Evolutionary conservation across 345 rosid genomes (phyloP).

Genomic region (Eutrema heterophyllum): DNA sequence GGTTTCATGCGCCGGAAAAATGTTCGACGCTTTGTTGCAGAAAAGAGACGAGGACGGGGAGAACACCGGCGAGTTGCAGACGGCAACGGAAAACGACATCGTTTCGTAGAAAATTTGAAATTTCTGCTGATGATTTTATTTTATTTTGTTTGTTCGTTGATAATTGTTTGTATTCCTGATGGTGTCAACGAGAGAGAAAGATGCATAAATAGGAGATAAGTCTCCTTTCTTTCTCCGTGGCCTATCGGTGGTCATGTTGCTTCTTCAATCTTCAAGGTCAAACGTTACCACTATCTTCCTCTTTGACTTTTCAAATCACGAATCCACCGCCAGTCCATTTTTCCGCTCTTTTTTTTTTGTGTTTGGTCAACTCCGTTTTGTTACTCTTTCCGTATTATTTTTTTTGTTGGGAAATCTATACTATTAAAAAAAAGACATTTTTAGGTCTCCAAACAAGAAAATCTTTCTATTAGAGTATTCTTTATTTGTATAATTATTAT

Average conservation of each 20-base stretch:
- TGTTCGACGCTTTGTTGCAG: conserved; percentile 37
- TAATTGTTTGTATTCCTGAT: neutral
- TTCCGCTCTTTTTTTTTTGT: neutral
- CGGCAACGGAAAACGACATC: conserved; percentile 68
- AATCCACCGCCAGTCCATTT: conserved; percentile 23
- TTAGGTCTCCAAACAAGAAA: no score
- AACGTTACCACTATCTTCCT: conserved; percentile 4
- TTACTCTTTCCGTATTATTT: neutral
- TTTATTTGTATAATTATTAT: no score
- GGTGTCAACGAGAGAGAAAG: neutral
- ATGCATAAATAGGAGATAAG: neutral
- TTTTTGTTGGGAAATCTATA: no score
- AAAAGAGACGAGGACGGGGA: conserved; percentile 65
- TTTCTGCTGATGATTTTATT: neutral
- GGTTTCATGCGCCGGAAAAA: conserved; percentile 34
- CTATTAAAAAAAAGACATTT: no score
- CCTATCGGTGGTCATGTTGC: neutral
- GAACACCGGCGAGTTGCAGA: conserved; percentile 69
- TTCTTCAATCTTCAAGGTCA: conserved; percentile 25
- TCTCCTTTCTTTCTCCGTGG: neutral
- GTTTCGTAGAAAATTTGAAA: neutral
- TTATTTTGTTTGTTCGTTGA: neutral
- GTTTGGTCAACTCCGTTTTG: conserved; percentile 7
- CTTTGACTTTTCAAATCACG: conserved; percentile 25
- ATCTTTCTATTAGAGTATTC: no score